phyloP scores from a whole-genome alignment of 345 rosid genomes.

The Hibiscus tridactylites region DNA sequence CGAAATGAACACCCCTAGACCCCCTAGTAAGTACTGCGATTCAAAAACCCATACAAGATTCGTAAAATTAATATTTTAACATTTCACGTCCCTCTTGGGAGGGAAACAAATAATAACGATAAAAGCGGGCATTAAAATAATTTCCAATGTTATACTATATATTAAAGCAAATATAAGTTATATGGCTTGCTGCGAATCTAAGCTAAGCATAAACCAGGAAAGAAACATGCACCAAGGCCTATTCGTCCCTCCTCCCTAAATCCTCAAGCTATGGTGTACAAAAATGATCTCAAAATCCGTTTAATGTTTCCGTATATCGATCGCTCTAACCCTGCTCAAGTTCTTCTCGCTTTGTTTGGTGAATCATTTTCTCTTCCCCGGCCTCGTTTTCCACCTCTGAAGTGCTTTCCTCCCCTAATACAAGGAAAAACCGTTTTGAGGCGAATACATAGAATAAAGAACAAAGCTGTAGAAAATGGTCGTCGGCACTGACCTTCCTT shows the following conservation, averaged over 20 bases:
- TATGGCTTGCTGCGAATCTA: background rate
- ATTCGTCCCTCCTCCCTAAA: background rate
- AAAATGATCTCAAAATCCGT: background rate
- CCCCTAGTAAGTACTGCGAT: too few species aligned
- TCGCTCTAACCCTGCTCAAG: conserved; percentile 13
- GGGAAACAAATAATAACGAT: too few species aligned
- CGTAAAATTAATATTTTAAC: background rate
- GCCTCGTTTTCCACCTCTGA: conserved; percentile 58
- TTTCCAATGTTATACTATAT: background rate
- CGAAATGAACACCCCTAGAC: too few species aligned
- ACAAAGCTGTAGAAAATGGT: background rate
- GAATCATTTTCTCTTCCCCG: conserved; percentile 49
- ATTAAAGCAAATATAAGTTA: conserved; percentile 12
- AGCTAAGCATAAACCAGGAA: background rate
- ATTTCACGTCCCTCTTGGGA: too few species aligned
- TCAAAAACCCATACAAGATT: too few species aligned
- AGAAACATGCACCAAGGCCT: background rate
- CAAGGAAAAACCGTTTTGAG: background rate
- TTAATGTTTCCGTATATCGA: background rate
- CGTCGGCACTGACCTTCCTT: conserved; percentile 56
- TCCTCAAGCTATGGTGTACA: background rate
- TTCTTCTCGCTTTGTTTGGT: conserved; percentile 55
- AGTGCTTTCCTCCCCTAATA: conserved; percentile 63
- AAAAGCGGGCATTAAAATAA: background rate
- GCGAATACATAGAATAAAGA: background rate